Percentiles rank a stretch among this genome's conserved stretches.
Evolutionary conservation across 176 grass and related monocot species (phyloP).

Genomic region (Stipa capillata): DNA sequence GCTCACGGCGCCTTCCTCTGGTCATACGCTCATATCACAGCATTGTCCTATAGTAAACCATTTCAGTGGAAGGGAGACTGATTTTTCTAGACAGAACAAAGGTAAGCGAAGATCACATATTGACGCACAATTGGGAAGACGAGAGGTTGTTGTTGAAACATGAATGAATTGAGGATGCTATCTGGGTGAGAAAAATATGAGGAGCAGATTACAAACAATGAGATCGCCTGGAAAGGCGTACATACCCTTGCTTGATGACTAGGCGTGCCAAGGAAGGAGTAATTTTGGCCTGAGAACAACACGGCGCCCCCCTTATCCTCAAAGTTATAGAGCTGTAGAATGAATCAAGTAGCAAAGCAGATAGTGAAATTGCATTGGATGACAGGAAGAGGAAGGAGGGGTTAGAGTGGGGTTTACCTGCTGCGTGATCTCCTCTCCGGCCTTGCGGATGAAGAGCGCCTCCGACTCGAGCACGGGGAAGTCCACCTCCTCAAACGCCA

Average conservation of each 20-base stretch:
- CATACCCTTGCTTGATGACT: slow-evolving; percentile 90
- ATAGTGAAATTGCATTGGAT: not conserved
- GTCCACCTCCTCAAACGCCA: slow-evolving; percentile 83
- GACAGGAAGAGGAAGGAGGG: not conserved
- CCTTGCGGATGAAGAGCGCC: too few relatives aligned
- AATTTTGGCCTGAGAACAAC: slow-evolving; percentile 86
- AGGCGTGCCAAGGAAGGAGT: slow-evolving; percentile 86
- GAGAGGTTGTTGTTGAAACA: not conserved
- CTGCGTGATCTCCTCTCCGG: too few relatives aligned
- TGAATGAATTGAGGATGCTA: not conserved
- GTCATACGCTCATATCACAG: slow-evolving; percentile 95
- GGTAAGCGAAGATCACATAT: slow-evolving; percentile 19
- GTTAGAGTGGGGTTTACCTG: slow-evolving; percentile 23
- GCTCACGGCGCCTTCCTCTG: slow-evolving; percentile 78
- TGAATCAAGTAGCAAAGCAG: too few relatives aligned
- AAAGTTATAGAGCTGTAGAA: slow-evolving; percentile 73
- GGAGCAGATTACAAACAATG: not conserved
- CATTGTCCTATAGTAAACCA: slow-evolving; percentile 99
- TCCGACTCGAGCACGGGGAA: too few relatives aligned
- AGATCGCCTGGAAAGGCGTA: not conserved
- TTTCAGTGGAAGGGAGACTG: slow-evolving; percentile 85
- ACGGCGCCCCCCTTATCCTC: slow-evolving; percentile 80
- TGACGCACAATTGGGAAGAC: not conserved
- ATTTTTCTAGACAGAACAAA: slow-evolving; percentile 73
- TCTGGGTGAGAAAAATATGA: not conserved